Evolutionary conservation across 208 protist genomes (phyloP).

Genomic region (Crithidia acanthocephali): DNA sequence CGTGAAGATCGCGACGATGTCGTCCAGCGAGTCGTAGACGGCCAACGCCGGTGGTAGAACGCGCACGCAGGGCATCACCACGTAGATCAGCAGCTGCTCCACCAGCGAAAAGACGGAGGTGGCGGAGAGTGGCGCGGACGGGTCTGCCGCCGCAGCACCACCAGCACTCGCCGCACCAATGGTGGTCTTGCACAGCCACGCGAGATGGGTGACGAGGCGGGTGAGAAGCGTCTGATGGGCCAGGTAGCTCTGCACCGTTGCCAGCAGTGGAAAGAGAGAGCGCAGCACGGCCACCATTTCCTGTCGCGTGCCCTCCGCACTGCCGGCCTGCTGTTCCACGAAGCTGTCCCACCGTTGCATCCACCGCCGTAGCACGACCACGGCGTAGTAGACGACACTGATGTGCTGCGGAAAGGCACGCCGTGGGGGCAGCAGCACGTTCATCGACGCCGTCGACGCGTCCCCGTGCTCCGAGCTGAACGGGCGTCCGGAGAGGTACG

Average conservation of each 20-base stretch:
- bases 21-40: conserved; percentile 66
- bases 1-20: conserved; percentile 27
- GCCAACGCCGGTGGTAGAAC: conserved; percentile 66
- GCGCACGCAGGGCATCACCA: conserved; percentile 78
- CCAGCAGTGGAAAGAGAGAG: conserved; percentile 44
- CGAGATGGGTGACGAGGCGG: conserved; percentile 32
- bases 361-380: conserved; percentile 26
- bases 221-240: conserved; percentile 53
- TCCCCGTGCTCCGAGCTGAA: not conserved
- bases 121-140: not conserved
- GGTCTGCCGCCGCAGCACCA: not conserved
- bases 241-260: conserved; percentile 40
- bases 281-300: conserved; percentile 27
- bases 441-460: conserved; percentile 23
- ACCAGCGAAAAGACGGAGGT: conserved; percentile 35
- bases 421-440: conserved; percentile 69
- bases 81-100: conserved; percentile 53
- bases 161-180: not conserved
- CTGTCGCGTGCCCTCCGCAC: conserved; percentile 4
- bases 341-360: conserved; percentile 30
- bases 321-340: not conserved
- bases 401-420: conserved; percentile 41
- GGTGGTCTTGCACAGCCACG: conserved; percentile 18
- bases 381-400: conserved; percentile 38
- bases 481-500: conserved; percentile 25